Evolutionary conservation across 202 grass and related monocot species (phyloP), one percentile per base, ranked within the genome.

Genomic region (Schoenoplectus tabernaemontani): DNA sequence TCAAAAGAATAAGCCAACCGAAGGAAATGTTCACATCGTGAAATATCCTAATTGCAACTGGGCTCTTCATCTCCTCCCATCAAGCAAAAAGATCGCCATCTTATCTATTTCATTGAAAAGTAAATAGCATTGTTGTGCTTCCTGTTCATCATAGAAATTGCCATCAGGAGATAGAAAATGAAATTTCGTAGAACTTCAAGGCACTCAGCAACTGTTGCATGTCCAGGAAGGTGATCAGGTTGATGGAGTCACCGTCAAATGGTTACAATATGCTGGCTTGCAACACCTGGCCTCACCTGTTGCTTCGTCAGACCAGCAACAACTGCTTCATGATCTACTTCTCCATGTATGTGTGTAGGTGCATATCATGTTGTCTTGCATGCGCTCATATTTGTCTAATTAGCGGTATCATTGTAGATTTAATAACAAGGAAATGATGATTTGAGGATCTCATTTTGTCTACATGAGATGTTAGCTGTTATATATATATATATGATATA

Each of bases 261-360:
- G 86, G 86, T 66, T 88, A n/a, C 86, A 88, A 28, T 88, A 46
- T 48, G 86, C 86, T 20, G 86, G 86, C 5, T 77, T 88, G 20
- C 86, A 88, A 80, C 86, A 88, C 36, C 78, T 88, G 59, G 82
- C 78, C 0, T 84, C 86, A 46, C 81, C 86, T 20, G 76, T 74
- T 23, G 74, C 85, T 61, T 84, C 77, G 0, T 11, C 76, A n/a
- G 85, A 83, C 22, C 69, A 79, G 4, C 71, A 53, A 30, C 74
- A 82, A 64, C 59, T 63, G 28, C 80, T 87, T 48, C 75, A 60
- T 63, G 63, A 81, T 50, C 67, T 81, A 16, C 82, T 84, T 33
- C 42, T 76, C 66, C 58, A 87, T 58, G 86, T 84, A 69, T 32
- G 32, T 68, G 3, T 78, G 9, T 13, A 48, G 22, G 0, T 44